Evolutionary conservation across 495 filamentous ascomycete genomes (phyloP), one percentile per base, ranked within the genome.

Genomic region (Penicillium ucsense): DNA sequence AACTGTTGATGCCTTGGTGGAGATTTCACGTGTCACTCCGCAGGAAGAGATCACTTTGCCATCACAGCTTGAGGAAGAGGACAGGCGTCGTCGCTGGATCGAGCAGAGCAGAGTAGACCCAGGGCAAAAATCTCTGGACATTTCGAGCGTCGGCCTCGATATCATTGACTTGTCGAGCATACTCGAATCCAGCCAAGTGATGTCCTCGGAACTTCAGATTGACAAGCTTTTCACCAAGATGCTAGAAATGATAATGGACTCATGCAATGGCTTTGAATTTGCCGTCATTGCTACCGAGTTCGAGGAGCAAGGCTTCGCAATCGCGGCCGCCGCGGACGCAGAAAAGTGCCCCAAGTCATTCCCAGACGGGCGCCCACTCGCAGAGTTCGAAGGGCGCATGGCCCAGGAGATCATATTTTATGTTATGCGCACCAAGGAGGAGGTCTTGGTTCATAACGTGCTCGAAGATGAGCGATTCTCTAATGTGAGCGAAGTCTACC

Each of bases 161-260:
- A 89, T 94, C 66, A 86, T 94, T 45, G 89, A 94, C 61, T 62
- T 94, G 45, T 82, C 86, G 39, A 88, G 84, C 36, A 94, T 95
- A 44, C 74, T 95, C 7, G 82, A 89, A 55, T 90, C 85, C 10
- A 91, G 84, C 38, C 89, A 94, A 68, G 81, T 94, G 38, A 87
- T 95, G 57, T 94, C 89, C 8, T 94, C 88, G 30, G 87, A 94
- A 46, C 72, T 95, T 31, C 79, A 87, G 48, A 82, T 95, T 20
- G 88, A 95, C 49, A 81, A 82, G 43, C 79, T 95, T 6, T 68
- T 95, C 36, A 81, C 82, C 45, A 92, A 88, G 47, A 94, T 95
- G 86, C 86, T 86, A 44, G 83, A 91, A 58, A 89, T 94, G 49
- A 91, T 94, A 39, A 60, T 95, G 12, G 85, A 91, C 53, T 89